Evolutionary conservation across 441 rosid genomes (phyloP), one percentile per base, ranked within the genome.

Genomic region (Adansonia gregorii): DNA sequence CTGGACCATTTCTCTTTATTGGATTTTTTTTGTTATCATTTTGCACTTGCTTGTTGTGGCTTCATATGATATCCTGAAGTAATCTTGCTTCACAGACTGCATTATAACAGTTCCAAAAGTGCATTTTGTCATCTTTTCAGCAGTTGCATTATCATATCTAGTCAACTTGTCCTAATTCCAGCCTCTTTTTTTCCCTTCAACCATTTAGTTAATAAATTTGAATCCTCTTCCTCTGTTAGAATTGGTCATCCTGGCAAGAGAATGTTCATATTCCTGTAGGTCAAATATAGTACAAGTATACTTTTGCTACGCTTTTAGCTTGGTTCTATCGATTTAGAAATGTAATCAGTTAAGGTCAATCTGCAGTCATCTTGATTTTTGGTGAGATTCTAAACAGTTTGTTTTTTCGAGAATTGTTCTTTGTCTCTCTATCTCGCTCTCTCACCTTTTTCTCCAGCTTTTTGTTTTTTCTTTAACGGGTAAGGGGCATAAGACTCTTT

Each of bases 261-360:
- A 63, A 69, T 24, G 68, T 8, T 59, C 24, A 17, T 39, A 56
- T 43, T 55, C 61, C 43, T n/a, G 55, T 52, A 35, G 59, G 43
- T n/a, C 48, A 1, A 15, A 35, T 39, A 14, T 9, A 41, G 9
- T 66, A 17, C 70, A n/a, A 17, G 12, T 17, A 19, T 20, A 67
- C 31, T 43, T 67, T 67, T 67, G 15, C 27, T 17, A 22, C 67
- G 27, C 69, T 69, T 69, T 72, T 19, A 54, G 70, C 54, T 66
- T 35, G 17, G 48, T 64, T 31, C 48, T 22, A 19, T 60, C 35
- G 8, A 68, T 76, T 46, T n/a, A 39, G 65, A 49, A 31, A 49
- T 61, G 31, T n/a, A 9, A 6, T 71, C 7, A 24, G 17, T n/a
- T 72, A 66, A 20, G 12, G 46, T 77, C 43, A 27, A 67, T 67